Evolutionary conservation across 495 filamentous ascomycete species (phyloP).

Genomic region (Acidiella bohemica): DNA sequence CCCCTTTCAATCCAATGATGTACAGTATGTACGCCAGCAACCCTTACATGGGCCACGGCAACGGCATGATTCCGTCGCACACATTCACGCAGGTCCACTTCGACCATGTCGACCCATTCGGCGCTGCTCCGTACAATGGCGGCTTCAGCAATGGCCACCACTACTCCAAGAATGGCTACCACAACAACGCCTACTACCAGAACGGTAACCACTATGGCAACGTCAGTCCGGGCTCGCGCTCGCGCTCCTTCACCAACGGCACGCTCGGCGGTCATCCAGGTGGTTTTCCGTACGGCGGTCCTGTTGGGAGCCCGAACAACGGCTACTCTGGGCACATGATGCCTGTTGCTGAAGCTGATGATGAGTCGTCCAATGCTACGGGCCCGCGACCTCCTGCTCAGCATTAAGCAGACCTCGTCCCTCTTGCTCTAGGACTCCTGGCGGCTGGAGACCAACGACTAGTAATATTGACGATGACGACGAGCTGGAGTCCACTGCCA

Average conservation of each 20-base stretch:
- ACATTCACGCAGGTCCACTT: too few species aligned
- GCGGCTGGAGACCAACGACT: constrained; percentile 14
- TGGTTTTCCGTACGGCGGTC: too few species aligned
- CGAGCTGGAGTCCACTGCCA: constrained; percentile 5
- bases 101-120: too few species aligned
- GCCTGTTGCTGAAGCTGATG: too few species aligned
- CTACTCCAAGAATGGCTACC: not conserved
- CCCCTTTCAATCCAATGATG: too few species aligned
- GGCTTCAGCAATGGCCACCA: not conserved
- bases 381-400: too few species aligned
- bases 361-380: too few species aligned
- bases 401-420: too few species aligned
- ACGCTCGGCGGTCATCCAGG: not conserved
- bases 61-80: too few species aligned
- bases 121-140: not conserved
- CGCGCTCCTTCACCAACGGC: constrained; percentile 1
- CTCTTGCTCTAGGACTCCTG: constrained; percentile 13
- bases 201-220: constrained; percentile 4
- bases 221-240: constrained; percentile 3
- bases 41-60: too few species aligned
- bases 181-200: constrained; percentile 1
- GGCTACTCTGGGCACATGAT: too few species aligned
- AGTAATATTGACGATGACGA: not conserved
- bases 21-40: too few species aligned
- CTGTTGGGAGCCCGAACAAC: constrained; percentile 1